Evolutionary conservation across 2,329 filamentous ascomycete genomes (phyloP), one percentile per base, ranked within the genome.

Genomic region (Diplodia seriata): DNA sequence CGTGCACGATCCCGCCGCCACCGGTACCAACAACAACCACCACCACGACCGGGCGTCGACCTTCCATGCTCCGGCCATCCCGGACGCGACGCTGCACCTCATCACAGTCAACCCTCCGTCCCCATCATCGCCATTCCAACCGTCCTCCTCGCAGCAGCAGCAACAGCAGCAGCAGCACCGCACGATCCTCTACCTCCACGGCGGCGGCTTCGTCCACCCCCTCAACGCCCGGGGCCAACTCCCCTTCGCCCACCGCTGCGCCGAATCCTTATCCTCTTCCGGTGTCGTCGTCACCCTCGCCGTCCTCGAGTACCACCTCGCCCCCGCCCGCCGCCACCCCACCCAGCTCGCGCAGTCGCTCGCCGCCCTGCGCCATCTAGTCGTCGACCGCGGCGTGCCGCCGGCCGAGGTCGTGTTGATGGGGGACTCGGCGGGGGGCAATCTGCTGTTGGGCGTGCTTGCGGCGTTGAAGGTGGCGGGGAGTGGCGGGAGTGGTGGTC

Each of bases 251-350:
- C 57, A 77, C 15, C 69, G 74, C 26, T 72, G 78, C 63, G 76
- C 74, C 7, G 73, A 72, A 8, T 72, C 71, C n/a, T n/a, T 47
- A 1, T 15, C 23, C 33, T 36, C 40, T 0, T n/a, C 40, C 4
- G n/a, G 78, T 55, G 80, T 83, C 66, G 76, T 78, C 20, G 73
- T 85, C 47, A 77, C 83, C 12, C 74, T 84, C 59, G 82, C 86
- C 59, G 76, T 84, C 18, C 77, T 86, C 23, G 81, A 81, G 29
- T 89, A 89, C 73, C 85, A 83, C 20, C 81, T 87, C 26, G 79
- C 84, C 0, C 80, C 80, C 1, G 65, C 74, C 20, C 72, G 68
- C 14, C 71, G 74, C 55, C 84, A 83, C 69, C 82, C 82, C 4
- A 72, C 74, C n/a, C 80, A 83, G 69, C 74, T 83, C 14, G 71